Evolutionary conservation across 768 basidiomycete genomes (phyloP), one percentile per base, ranked within the genome.

Genomic region (Clathrus columnatus): DNA sequence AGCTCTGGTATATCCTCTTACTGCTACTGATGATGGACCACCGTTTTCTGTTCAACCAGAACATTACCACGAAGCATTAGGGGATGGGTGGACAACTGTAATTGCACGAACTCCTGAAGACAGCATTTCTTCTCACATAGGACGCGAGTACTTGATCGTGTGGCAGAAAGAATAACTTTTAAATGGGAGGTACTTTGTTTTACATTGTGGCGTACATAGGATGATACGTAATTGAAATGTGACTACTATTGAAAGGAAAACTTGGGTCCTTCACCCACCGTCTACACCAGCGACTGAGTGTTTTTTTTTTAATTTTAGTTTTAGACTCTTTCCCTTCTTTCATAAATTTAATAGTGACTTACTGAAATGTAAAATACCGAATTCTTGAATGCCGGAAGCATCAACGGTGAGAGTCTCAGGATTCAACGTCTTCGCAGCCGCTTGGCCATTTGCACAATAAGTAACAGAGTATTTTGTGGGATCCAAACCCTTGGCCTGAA

Each of bases 21-120:
- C 30, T 7, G 30, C 30, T 32, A 32, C 30, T 14, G 73, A 76
- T 1, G 62, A 62, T 0, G 85, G 86, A 0, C 86, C 85, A 0
- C 85, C 86, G 0, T 85, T 73, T 63, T 82, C 73, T 23, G 75
- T 86, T 24, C 68, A 75, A 5, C 74, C 77, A 0, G 78, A 80
- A 41, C 75, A 82, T 50, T 85, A 84, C 50, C 68, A 69, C 4
- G 74, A 75, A 4, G 72, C 74, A 1, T 71, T 87, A 2, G 71
- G 72, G 0, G 67, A 68, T 0, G 67, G 70, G 5, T 84, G 83
- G 73, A 70, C 73, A 55, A 79, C 77, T 61, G 73, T 84, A 0
- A 55, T 78, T 5, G 80, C 82, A 47, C 73, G 74, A 58, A 63
- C 76, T 1, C 81, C 84, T 0, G 69, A 70, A 46, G 62, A 60